These are phyloP conservation scores for Polytolypa hystricis DNA, from an alignment of 2,329 filamentous ascomycete species.

Conservation along the genomic window DNA sequence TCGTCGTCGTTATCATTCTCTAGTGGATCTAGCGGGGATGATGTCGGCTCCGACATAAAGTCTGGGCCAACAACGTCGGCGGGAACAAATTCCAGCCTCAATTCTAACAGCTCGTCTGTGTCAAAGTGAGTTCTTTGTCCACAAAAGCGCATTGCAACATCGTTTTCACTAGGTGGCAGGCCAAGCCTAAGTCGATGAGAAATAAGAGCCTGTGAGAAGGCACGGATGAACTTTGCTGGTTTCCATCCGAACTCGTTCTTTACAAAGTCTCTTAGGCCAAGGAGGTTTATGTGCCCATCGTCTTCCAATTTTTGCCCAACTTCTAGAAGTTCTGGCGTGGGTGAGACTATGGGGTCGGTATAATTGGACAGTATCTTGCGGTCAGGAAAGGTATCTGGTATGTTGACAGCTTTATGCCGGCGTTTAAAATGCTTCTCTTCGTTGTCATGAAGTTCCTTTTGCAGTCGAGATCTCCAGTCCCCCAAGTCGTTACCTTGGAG, in stretches of 20 bases:
- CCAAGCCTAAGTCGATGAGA: conserved; percentile 41
- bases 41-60: conserved; percentile 49
- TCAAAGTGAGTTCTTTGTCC: conserved; percentile 58
- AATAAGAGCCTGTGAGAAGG: conserved; percentile 68
- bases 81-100: conserved; percentile 69
- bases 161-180: conserved; percentile 17
- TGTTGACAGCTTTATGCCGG: conserved; percentile 59
- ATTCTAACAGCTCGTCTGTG: conserved; percentile 63
- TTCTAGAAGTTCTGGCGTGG: conserved; percentile 43
- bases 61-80: conserved; percentile 67
- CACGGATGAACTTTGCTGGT: conserved; percentile 72
- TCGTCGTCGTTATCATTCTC: conserved; percentile 21
- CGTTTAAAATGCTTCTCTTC: conserved; percentile 68
- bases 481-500: conserved; percentile 48
- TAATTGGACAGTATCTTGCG: conserved; percentile 74
- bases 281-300: conserved; percentile 53
- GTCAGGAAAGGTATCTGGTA: conserved; percentile 75
- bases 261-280: conserved; percentile 60
- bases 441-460: conserved; percentile 71
- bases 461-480: conserved; percentile 61
- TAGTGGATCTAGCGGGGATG: background rate
- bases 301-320: conserved; percentile 47
- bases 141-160: conserved; percentile 45
- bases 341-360: conserved; percentile 73
- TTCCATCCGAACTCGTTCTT: conserved; percentile 79